phyloP scores from a whole-genome alignment of 108 stramenopile species.

The Cyclostephanos tholiformis region DNA sequence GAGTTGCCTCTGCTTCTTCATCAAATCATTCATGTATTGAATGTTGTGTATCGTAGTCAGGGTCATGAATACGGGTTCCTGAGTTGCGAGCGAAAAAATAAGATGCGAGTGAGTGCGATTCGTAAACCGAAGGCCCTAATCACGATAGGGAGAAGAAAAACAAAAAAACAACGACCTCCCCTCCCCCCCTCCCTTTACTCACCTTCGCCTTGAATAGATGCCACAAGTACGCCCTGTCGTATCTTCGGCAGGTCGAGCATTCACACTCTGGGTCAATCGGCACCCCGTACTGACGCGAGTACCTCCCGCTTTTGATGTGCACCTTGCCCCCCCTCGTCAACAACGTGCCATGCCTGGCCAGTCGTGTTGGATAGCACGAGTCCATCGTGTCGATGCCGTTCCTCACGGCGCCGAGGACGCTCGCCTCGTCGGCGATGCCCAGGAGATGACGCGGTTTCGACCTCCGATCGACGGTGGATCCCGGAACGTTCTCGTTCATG shows the following conservation, averaged over 20 bases:
- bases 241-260: slow-evolving; percentile 82
- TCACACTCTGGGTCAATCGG: slow-evolving; percentile 77
- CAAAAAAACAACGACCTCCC: not conserved
- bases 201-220: slow-evolving; percentile 90
- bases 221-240: slow-evolving; percentile 91
- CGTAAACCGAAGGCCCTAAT: no score
- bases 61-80: slow-evolving; percentile 77
- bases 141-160: no score
- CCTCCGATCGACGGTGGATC: slow-evolving; percentile 38
- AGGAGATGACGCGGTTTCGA: slow-evolving; percentile 89
- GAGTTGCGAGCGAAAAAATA: not conserved
- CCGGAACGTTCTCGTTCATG: slow-evolving; percentile 56
- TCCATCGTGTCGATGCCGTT: slow-evolving; percentile 92
- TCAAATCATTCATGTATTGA: slow-evolving; percentile 92
- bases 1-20: slow-evolving; percentile 75
- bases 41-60: slow-evolving; percentile 90
- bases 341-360: slow-evolving; percentile 85
- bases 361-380: slow-evolving; percentile 90
- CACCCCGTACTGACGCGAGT: slow-evolving; percentile 65
- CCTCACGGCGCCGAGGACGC: slow-evolving; percentile 72
- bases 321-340: slow-evolving; percentile 63
- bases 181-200: not conserved
- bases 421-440: slow-evolving; percentile 92
- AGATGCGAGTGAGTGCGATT: not conserved
- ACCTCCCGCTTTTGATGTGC: slow-evolving; percentile 65